These are phyloP conservation scores for Infundibulicybe gibba DNA, from an alignment of 768 basidiomycete species.

Conservation along the genomic window DNA sequence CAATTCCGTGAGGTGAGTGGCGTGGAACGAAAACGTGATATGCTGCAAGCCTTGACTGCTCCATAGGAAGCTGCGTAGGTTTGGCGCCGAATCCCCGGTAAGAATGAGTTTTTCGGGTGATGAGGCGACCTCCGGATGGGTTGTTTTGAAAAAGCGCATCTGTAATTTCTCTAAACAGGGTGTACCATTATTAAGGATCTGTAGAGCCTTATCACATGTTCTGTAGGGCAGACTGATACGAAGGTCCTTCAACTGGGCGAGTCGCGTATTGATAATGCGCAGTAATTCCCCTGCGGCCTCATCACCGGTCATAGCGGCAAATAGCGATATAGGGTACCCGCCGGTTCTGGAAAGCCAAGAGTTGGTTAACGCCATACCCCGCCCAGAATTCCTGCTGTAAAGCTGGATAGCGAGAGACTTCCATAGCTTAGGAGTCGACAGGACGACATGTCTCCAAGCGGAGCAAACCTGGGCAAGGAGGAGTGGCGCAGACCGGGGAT, in stretches of 20 bases:
- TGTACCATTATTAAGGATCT: slow-evolving; percentile 8
- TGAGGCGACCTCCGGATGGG: background rate
- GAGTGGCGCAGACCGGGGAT: slow-evolving; percentile 12
- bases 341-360: slow-evolving; percentile 15
- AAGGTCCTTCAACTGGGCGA: slow-evolving; percentile 13
- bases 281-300: slow-evolving; percentile 10
- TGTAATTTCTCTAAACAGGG: slow-evolving; percentile 13
- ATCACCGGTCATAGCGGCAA: slow-evolving; percentile 10
- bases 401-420: slow-evolving; percentile 13
- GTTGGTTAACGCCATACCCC: slow-evolving; percentile 12
- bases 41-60: slow-evolving; percentile 2
- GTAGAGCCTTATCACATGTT: slow-evolving; percentile 1
- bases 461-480: slow-evolving; percentile 18
- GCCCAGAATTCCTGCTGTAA: slow-evolving; percentile 5
- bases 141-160: slow-evolving; percentile 1
- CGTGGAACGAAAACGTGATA: background rate
- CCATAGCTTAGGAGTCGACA: slow-evolving; percentile 18
- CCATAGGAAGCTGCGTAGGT: slow-evolving; percentile 1
- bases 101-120: background rate
- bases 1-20: slow-evolving; percentile 2
- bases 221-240: slow-evolving; percentile 10
- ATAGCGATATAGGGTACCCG: slow-evolving; percentile 10
- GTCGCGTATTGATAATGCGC: slow-evolving; percentile 6
- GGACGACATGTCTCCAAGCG: slow-evolving; percentile 14
- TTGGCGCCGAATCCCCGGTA: slow-evolving; percentile 3